Conservation (phyloP, 345 rosid species). For the Brassica napus region DNA sequence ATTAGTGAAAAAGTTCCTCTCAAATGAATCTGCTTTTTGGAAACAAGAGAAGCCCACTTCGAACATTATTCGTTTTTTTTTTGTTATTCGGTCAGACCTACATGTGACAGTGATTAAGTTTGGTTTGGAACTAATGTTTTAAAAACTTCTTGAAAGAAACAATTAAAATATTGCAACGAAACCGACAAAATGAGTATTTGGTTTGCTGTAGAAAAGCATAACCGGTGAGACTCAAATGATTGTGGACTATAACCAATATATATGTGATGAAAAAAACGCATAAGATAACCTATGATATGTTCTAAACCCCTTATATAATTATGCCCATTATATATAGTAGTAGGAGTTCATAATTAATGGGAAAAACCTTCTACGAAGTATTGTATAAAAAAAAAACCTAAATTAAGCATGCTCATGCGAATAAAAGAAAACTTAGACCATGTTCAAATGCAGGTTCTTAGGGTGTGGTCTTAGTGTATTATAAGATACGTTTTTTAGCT, state of each 20-base stretch:
- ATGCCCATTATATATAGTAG: constrained; percentile 6
- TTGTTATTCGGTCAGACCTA: constrained; percentile 23
- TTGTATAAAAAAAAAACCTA: no score
- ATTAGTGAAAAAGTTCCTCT: constrained; percentile 28
- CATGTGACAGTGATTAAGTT: constrained; percentile 19
- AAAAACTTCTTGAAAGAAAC: not conserved
- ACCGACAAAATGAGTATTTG: constrained; percentile 32
- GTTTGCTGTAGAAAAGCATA: constrained; percentile 28
- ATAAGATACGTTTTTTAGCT: no score
- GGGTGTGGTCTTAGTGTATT: no score
- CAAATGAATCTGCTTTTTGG: constrained; percentile 23
- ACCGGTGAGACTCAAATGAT: constrained; percentile 32
- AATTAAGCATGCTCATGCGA: not conserved
- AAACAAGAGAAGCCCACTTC: constrained; percentile 36
- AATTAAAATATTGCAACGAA: not conserved
- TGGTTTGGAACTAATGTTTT: constrained; percentile 1
- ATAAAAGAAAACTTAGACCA: not conserved
- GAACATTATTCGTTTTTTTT: not conserved
- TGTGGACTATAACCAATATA: constrained; percentile 18
- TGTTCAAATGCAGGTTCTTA: no score
- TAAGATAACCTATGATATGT: no score
- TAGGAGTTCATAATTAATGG: constrained; percentile 10
- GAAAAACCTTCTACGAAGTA: not conserved
- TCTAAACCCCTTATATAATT: not conserved
- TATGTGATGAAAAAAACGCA: constrained; percentile 10